Base-by-base conservation (phyloP, 73 alveolate genomes). In the Paramecium octaurelia region DNA sequence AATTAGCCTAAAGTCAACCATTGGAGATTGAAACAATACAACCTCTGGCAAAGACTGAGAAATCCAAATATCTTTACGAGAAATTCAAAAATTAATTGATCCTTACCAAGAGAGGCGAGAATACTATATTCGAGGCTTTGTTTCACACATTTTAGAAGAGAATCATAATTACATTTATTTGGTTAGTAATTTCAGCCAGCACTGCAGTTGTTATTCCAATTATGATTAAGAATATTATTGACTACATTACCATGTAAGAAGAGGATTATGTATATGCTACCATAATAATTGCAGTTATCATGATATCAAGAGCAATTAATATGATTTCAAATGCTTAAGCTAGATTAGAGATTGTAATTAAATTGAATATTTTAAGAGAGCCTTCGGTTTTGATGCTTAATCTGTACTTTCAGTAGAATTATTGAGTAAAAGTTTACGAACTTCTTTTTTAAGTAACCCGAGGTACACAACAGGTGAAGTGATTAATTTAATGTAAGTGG, bases 401-500 rank as follows among this genome's bases (percentile, higher is more conserved):
- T 59, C 58, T 27, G 86, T 83, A 5, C 35, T 89, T 11, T 70
- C 85, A 18, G 58, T 89, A 3, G 92, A 77, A 70, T 46, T 89
- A 21, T 73, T 64, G 29, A 44, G 54, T 23, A 89, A 89, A 69
- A 70, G 92, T 42, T 83, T 89, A 16, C 69, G 64, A 31, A 50
- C 84, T 10, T 89, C 92, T 27, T 40, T 89, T 12, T 73, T 89
- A 12, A 70, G 86, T 8, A 64, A 77, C 71, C 73, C 58, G 42
- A 43, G 58, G 14, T 36, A 71, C 14, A 42, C 71, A 24, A 23
- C 92, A 9, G 94, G 94, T 27, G 69, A 58, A 31, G 80, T 89
- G 1, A 89, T 89, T 23, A 89, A 89, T 70, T 43, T 89, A 23
- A 77, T 89, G 73, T 69, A 89, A 35, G 94, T 89, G 0, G 94